phyloP scores from a whole-genome alignment of 352 stramenopile species.

The Thalassiosira delicatula region DNA sequence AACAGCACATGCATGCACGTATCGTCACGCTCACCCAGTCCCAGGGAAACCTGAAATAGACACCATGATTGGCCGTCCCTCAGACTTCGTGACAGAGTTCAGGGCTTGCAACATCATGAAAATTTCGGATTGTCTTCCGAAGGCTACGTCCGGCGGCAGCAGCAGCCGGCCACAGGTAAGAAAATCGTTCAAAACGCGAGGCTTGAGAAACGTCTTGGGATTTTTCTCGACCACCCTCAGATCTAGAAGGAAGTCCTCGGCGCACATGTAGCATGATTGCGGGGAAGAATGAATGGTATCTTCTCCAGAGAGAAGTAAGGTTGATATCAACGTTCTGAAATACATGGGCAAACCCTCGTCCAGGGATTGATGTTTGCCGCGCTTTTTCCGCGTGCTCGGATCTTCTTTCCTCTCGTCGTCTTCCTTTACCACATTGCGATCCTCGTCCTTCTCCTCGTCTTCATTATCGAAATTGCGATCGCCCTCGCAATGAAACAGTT shows the following conservation, averaged over 20 bases:
- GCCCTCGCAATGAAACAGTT: constrained; percentile 33
- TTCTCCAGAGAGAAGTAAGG: too few species aligned
- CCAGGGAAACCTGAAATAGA: constrained; percentile 40
- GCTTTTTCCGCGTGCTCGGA: too few species aligned
- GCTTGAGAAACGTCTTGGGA: not conserved
- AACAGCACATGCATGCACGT: not conserved
- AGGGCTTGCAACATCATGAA: constrained; percentile 46
- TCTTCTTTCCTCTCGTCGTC: not conserved
- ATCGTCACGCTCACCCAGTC: constrained; percentile 18
- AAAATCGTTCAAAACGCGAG: constrained; percentile 1
- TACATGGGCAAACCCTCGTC: constrained; percentile 36
- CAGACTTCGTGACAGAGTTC: constrained; percentile 1
- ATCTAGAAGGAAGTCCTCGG: constrained; percentile 40
- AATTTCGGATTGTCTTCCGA: constrained; percentile 44
- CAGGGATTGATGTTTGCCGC: constrained; percentile 31
- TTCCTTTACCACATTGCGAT: not conserved
- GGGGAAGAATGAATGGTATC: too few species aligned
- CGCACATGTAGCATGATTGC: constrained; percentile 43
- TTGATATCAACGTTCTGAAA: constrained; percentile 34
- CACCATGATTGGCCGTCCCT: constrained; percentile 35
- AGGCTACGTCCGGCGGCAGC: constrained; percentile 8
- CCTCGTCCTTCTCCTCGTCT: too few species aligned
- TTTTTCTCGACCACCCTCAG: constrained; percentile 30
- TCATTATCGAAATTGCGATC: not conserved
- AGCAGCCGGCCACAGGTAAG: too few species aligned